Evolutionary conservation across 148 eudicot genomes (phyloP), one percentile per base, ranked within the genome.

Genomic region (Amaranthus cruentus): DNA sequence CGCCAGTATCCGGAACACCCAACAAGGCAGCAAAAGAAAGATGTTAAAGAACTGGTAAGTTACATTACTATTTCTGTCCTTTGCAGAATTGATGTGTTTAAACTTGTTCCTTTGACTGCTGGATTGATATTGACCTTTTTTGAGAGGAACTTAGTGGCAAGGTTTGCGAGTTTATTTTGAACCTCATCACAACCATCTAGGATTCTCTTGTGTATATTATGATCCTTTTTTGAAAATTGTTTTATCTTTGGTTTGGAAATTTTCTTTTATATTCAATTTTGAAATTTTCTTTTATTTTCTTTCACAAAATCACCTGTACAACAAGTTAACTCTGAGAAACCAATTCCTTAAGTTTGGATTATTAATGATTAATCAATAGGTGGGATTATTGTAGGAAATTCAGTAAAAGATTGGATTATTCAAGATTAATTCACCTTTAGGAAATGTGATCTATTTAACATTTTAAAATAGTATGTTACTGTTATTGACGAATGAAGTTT

Each of bases 11-110:
- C 93, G 55, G 95, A 93, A 55, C 88, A 81, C 47, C 97, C 98
- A 14, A 89, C 97, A 49, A 93, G 95, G 82, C 91, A 93, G 78
- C 98, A 93, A 81, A 93, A 81, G 86, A 91, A 88, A 86, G 98
- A 93, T 80, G 97, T 86, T 12, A 93, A 89, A 82, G 95, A 93
- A 80, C 84, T 93, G 91, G 98, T 93, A 84, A 82, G 84, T n/a
- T 47, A 9, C 51, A 50, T 28, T 55, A 14, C n/a, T 67, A 14
- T 9, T 13, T 51, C 53, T 4, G 48, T 62, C 21, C 47, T 44
- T 21, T 51, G 62, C 21, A 52, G 64, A 55, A 15, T 49, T 48
- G 38, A 28, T 28, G 38, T 66, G 54, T 47, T 66, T 3, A 6
- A 67, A 7, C 46, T 28, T 18, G 18, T 18, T 3, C 8, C 4